Conservation (phyloP, 2,329 filamentous ascomycete genomes). For the Fusarium circinatum region DNA sequence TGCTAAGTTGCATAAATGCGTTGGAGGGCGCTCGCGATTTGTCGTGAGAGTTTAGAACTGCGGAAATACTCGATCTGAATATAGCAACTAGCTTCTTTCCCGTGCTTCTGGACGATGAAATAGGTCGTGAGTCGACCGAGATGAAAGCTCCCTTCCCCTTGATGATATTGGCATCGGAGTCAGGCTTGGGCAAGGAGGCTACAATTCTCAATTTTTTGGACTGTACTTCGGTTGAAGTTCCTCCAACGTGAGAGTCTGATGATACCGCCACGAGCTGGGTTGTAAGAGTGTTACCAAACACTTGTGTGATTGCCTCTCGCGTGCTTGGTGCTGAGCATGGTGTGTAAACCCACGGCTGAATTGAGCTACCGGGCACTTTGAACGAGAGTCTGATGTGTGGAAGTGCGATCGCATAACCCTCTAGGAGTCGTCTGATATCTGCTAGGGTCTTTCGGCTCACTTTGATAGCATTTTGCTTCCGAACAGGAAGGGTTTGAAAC, state of each 20-base stretch:
- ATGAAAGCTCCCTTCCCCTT: slow-evolving; percentile 66
- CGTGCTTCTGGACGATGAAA: slow-evolving; percentile 64
- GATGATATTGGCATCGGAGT: slow-evolving; percentile 56
- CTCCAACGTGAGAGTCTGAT: slow-evolving; percentile 37
- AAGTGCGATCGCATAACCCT: slow-evolving; percentile 73
- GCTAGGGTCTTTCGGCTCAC: slow-evolving; percentile 65
- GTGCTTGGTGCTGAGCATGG: slow-evolving; percentile 61
- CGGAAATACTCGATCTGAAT: slow-evolving; percentile 62
- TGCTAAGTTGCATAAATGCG: slow-evolving; percentile 71
- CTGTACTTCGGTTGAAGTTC: background rate
- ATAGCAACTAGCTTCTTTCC: slow-evolving; percentile 67
- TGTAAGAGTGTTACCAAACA: slow-evolving; percentile 68
- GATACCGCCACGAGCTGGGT: slow-evolving; percentile 62
- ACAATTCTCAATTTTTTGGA: slow-evolving; percentile 15
- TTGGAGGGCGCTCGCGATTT: slow-evolving; percentile 52
- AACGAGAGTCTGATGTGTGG: slow-evolving; percentile 70
- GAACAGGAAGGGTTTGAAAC: slow-evolving; percentile 70
- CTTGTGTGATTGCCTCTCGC: slow-evolving; percentile 69
- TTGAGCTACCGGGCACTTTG: slow-evolving; percentile 65
- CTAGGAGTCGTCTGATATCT: slow-evolving; percentile 69
- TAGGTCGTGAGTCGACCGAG: slow-evolving; percentile 74
- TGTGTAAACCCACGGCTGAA: slow-evolving; percentile 68
- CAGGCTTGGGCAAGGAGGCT: slow-evolving; percentile 66
- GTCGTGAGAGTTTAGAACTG: slow-evolving; percentile 37
- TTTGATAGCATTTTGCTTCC: slow-evolving; percentile 67